Evolutionary conservation across 2,329 filamentous ascomycete species (phyloP), one percentile per base, ranked within the genome.

Genomic region (Harringtonia lauricola): DNA sequence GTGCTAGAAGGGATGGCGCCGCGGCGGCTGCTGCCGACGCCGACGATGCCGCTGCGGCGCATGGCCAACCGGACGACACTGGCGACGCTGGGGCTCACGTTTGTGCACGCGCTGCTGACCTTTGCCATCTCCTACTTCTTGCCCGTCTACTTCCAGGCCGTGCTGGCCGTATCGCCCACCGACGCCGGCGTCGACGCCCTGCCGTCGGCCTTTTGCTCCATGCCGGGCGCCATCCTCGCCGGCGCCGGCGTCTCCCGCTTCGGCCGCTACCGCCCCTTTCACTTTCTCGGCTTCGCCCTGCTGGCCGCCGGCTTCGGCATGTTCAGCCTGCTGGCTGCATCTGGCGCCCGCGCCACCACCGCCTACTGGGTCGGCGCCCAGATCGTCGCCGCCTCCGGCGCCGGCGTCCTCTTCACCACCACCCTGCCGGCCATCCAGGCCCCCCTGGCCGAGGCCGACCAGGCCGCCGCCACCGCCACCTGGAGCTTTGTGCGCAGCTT

Each of bases 1-100:
- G 43, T 54, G n/a, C 63, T 53, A 51, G 57, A 64, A 43, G 47
- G 47, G 17, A 51, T 52, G 2, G 12, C 17, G 26, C n/a, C 19
- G 26, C 36, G 33, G n/a, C n/a, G n/a, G n/a, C n/a, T n/a, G 19
- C 21, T 46, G 14, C 21, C 15, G 6, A 52, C 61, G 39, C 51
- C 57, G 0, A 59, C 62, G 28, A 62, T 71, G 48, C 68, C 67
- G 0, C 55, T 57, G 1, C 52, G 55, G 12, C 56, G 72, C 15
- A 71, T 73, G 54, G 51, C 50, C 1, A 67, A 66, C 48, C 57
- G 62, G 4, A 71, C 66, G 2, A 53, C 50, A 0, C 37, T 47
- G 14, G 22, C 29, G n/a, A n/a, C 31, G 14, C 31, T 14, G 17
- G 5, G 9, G 15, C n/a, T 40, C 28, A 40, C 15, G 15, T 31